phyloP scores from a whole-genome alignment of 352 stramenopile genomes.

The Halophytophthora polymorphica region DNA sequence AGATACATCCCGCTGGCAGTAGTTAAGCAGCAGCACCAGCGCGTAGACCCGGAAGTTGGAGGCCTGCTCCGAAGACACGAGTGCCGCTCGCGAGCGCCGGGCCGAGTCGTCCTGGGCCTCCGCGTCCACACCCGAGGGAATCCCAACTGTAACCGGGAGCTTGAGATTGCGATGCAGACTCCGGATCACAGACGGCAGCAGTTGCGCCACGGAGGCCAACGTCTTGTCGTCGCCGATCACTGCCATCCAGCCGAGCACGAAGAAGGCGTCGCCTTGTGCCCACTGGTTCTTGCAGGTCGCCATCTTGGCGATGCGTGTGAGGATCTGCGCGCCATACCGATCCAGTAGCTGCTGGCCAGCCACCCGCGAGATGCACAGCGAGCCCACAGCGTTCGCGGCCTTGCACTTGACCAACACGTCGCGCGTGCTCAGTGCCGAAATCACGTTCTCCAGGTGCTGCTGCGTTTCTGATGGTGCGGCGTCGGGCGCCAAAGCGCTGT shows the following conservation, averaged over 20 bases:
- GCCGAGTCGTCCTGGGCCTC: constrained; percentile 1
- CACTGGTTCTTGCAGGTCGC: constrained; percentile 67
- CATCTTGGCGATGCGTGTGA: constrained; percentile 50
- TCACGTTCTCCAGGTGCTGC: constrained; percentile 32
- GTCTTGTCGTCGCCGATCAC: constrained; percentile 59
- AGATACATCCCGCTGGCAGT: constrained; percentile 49
- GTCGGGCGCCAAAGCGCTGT: not conserved
- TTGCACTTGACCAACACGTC: constrained; percentile 82
- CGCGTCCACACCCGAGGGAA: not conserved
- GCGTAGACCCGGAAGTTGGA: constrained; percentile 71
- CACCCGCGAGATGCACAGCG: constrained; percentile 70
- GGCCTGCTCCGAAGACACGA: constrained; percentile 42
- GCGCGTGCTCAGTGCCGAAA: constrained; percentile 43
- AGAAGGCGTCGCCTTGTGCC: constrained; percentile 72
- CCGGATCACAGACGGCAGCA: constrained; percentile 43
- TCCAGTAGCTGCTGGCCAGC: constrained; percentile 62
- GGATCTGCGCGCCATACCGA: constrained; percentile 30
- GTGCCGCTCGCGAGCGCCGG: constrained; percentile 7
- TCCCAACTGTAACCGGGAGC: constrained; percentile 3
- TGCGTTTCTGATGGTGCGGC: not conserved
- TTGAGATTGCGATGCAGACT: constrained; percentile 43
- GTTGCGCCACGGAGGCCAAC: constrained; percentile 31
- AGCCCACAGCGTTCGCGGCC: constrained; percentile 66
- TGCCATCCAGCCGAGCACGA: constrained; percentile 70
- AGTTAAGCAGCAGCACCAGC: constrained; percentile 73